phyloP scores from a whole-genome alignment of 1,284 basidiomycete genomes.

The Rhodotorula sp. region DNA sequence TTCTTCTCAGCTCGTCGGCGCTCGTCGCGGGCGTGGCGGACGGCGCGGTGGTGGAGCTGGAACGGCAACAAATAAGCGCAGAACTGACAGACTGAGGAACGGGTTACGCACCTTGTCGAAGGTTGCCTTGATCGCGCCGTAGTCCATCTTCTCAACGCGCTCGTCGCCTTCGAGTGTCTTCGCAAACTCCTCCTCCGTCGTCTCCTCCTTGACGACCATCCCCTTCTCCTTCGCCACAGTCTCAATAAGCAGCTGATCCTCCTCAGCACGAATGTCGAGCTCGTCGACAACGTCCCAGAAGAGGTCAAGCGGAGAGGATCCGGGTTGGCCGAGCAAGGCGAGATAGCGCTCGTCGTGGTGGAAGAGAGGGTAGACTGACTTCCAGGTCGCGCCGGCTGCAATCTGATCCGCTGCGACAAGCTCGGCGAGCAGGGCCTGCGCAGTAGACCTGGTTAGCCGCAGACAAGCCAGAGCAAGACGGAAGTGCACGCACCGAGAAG shows the following conservation, averaged over 20 bases:
- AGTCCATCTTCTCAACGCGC: slow-evolving; percentile 52
- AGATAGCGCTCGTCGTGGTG: slow-evolving; percentile 76
- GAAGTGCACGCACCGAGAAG: slow-evolving; percentile 62
- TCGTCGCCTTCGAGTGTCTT: slow-evolving; percentile 41
- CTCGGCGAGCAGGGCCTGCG: slow-evolving; percentile 65
- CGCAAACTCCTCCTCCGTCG: slow-evolving; percentile 56
- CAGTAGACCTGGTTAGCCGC: neutral
- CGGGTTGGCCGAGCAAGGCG: slow-evolving; percentile 74
- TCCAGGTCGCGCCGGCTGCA: slow-evolving; percentile 84
- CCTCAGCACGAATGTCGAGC: slow-evolving; percentile 78
- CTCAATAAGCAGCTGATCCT: slow-evolving; percentile 64
- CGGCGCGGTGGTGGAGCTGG: slow-evolving; percentile 67
- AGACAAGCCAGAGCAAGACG: neutral
- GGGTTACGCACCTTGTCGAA: slow-evolving; percentile 32
- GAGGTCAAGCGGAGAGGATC: slow-evolving; percentile 87
- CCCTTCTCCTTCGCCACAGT: slow-evolving; percentile 48
- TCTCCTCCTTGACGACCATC: slow-evolving; percentile 48
- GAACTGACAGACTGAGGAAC: too few species aligned
- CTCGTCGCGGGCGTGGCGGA: slow-evolving; percentile 68
- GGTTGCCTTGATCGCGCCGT: slow-evolving; percentile 52
- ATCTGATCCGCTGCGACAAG: slow-evolving; percentile 67
- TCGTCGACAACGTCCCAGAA: slow-evolving; percentile 93
- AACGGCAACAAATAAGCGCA: neutral
- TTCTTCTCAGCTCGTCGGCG: slow-evolving; percentile 74
- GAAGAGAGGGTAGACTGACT: slow-evolving; percentile 75